phyloP scores from a whole-genome alignment of 441 rosid species.

The Aleurites moluccanus region DNA sequence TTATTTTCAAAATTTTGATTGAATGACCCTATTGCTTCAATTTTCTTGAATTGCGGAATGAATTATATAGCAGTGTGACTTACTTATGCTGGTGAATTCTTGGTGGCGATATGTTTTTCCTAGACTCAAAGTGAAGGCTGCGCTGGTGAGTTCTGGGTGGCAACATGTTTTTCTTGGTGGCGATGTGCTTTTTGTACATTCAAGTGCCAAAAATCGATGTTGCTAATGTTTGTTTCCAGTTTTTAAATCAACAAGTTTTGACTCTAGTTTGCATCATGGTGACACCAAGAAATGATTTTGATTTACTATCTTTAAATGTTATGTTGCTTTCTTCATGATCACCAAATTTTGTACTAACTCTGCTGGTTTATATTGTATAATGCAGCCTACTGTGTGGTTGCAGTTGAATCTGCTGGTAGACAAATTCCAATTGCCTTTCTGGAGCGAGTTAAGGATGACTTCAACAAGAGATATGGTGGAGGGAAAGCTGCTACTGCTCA shows the following conservation, averaged over 20 bases:
- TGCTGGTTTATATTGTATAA: constrained; percentile 19
- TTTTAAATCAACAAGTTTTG: too few relatives aligned
- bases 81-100: background rate
- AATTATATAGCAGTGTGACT: background rate
- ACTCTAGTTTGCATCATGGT: background rate
- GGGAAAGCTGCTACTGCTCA: constrained; percentile 84
- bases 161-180: too few relatives aligned
- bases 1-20: background rate
- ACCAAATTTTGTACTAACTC: constrained; percentile 1
- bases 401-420: constrained; percentile 84
- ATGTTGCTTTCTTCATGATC: constrained; percentile 8
- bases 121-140: too few relatives aligned
- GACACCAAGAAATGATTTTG: too few relatives aligned
- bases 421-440: constrained; percentile 92
- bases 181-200: too few relatives aligned
- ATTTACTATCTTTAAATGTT: background rate
- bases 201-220: too few relatives aligned
- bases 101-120: too few relatives aligned
- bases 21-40: background rate
- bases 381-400: constrained; percentile 96
- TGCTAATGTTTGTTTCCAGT: too few relatives aligned
- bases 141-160: too few relatives aligned
- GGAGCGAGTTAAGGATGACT: constrained; percentile 88
- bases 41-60: background rate
- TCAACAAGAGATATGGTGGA: constrained; percentile 70